phyloP scores from a whole-genome alignment of 2,329 filamentous ascomycete genomes.

The Verticillium dahliae region DNA sequence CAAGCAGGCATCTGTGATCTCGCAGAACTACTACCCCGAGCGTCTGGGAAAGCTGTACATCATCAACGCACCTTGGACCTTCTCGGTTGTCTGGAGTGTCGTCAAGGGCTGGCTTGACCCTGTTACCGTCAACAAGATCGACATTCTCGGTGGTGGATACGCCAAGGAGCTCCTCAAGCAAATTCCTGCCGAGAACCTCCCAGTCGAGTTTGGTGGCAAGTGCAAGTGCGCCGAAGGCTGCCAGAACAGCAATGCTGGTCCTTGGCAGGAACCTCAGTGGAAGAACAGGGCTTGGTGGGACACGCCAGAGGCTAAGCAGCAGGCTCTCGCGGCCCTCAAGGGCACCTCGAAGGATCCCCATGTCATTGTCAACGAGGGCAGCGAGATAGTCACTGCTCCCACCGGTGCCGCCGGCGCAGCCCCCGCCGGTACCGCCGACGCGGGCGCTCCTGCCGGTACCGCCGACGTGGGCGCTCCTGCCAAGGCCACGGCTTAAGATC shows the following conservation, averaged over 20 bases:
- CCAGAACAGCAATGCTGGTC: conserved; percentile 78
- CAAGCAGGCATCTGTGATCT: conserved; percentile 76
- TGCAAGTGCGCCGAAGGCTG: conserved; percentile 75
- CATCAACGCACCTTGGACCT: conserved; percentile 97
- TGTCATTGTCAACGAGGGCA: conserved; percentile 32
- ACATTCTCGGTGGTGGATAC: conserved; percentile 77
- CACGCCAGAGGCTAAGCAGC: conserved; percentile 33
- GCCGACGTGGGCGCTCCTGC: conserved; percentile 18
- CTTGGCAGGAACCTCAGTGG: conserved; percentile 71
- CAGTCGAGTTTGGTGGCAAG: conserved; percentile 74
- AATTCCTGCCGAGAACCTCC: conserved; percentile 84
- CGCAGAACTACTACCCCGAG: conserved; percentile 99
- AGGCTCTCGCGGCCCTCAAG: conserved; percentile 16
- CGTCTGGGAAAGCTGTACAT: conserved; percentile 92
- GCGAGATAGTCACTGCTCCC: conserved; percentile 15
- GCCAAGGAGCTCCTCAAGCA: conserved; percentile 78
- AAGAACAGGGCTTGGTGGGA: conserved; percentile 59
- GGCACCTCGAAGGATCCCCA: conserved; percentile 1
- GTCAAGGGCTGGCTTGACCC: conserved; percentile 95
- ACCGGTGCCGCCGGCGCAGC: neutral
- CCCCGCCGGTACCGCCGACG: conserved; percentile 19
- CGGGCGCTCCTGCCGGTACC: conserved; percentile 9
- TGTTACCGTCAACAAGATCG: conserved; percentile 93
- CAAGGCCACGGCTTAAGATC: conserved; percentile 23
- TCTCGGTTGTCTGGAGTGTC: conserved; percentile 75